Conservation (phyloP, 345 rosid species). For the Populus simonii region DNA sequence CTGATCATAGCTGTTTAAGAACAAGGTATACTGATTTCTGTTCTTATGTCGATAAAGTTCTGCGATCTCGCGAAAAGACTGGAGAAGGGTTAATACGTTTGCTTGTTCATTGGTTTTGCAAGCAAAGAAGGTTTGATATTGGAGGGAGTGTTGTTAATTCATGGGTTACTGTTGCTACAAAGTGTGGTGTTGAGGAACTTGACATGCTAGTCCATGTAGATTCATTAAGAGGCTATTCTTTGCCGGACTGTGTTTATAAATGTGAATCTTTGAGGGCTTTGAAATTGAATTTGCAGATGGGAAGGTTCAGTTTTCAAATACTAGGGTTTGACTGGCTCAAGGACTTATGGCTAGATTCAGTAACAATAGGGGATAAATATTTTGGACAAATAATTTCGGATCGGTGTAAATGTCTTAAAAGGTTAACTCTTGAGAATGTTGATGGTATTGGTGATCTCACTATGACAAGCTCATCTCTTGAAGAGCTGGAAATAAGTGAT, state of each 20-base stretch:
- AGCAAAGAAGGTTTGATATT: background rate
- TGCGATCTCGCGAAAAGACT: background rate
- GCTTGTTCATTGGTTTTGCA: slow-evolving; percentile 9
- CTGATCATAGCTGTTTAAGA: background rate
- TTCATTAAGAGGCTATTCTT: background rate
- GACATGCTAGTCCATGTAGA: slow-evolving; percentile 11
- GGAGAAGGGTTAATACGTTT: background rate
- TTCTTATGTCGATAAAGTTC: background rate
- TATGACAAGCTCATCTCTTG: slow-evolving; percentile 5
- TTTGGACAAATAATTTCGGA: slow-evolving; percentile 5
- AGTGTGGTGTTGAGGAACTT: slow-evolving; percentile 14
- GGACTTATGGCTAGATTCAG: slow-evolving; percentile 1
- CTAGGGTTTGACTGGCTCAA: slow-evolving; percentile 6
- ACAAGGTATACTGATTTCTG: slow-evolving; percentile 6
- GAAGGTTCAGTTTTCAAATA: background rate
- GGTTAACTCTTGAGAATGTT: slow-evolving; percentile 7
- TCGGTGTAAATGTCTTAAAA: slow-evolving; percentile 8
- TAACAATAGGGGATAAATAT: background rate
- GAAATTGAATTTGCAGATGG: slow-evolving; percentile 19
- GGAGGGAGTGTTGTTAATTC: background rate
- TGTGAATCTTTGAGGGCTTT: slow-evolving; percentile 13
- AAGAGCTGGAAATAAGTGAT: slow-evolving; percentile 1
- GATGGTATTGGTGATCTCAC: background rate
- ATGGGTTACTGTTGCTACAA: background rate
- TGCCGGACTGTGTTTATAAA: slow-evolving; percentile 2